Evolutionary conservation across 78 protist genomes (phyloP).

Genomic region (Protostelium mycophagum): DNA sequence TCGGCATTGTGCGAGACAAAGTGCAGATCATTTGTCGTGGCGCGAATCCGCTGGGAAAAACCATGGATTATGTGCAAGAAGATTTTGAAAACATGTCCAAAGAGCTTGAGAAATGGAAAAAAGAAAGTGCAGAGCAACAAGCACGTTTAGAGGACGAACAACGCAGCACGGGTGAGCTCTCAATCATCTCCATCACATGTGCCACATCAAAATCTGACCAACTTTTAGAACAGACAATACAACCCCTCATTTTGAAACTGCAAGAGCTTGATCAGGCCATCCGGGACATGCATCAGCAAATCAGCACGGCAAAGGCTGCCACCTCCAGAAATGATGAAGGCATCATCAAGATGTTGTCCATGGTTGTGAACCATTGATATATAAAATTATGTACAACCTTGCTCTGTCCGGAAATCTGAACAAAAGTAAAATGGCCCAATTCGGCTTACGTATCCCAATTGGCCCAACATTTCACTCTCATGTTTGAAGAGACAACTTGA

Average conservation of each 20-base stretch:
- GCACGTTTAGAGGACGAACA: not conserved
- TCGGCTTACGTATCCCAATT: too few species aligned
- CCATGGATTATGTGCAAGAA: constrained; percentile 52
- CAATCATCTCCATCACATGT: too few species aligned
- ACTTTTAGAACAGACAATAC: not conserved
- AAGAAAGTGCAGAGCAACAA: not conserved
- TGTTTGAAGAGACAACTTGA: too few species aligned
- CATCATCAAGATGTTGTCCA: not conserved
- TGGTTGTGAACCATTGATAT: not conserved
- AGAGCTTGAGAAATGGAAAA: constrained; percentile 7
- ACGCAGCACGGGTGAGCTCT: not conserved
- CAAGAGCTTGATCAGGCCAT: not conserved
- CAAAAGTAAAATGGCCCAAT: too few species aligned
- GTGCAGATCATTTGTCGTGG: constrained; percentile 40
- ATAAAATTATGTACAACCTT: too few species aligned
- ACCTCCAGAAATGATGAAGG: not conserved
- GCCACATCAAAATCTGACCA: not conserved
- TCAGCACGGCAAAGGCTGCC: not conserved
- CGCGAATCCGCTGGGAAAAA: constrained; percentile 43
- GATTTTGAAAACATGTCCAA: constrained; percentile 17
- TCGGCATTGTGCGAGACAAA: not conserved
- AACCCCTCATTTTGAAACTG: not conserved
- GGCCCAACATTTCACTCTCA: too few species aligned
- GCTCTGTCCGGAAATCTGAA: too few species aligned
- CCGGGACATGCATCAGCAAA: not conserved